These are phyloP conservation scores for Carex myosuroides DNA, from an alignment of 176 grass and related monocot genomes.

Conservation along the genomic window DNA sequence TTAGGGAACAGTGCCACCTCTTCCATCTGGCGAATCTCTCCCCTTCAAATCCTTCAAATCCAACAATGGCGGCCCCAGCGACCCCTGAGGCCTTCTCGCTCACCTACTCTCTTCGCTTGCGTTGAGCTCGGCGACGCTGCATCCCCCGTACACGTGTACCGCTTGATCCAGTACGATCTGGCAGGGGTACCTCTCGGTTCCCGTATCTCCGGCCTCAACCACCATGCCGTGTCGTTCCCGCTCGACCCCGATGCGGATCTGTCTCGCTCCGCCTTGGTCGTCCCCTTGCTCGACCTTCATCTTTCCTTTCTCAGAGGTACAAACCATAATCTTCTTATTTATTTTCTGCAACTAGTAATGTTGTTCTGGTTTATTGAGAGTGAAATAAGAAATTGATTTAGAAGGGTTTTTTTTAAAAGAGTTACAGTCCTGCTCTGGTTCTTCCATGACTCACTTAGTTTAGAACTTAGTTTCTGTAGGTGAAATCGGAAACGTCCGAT, in stretches of 20 bases:
- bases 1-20: background rate
- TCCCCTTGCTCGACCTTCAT: constrained; percentile 65
- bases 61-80: constrained; percentile 9
- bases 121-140: constrained; percentile 81
- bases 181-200: constrained; percentile 55
- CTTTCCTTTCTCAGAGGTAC: constrained; percentile 79
- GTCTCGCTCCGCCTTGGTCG: constrained; percentile 71
- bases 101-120: constrained; percentile 66
- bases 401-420: constrained; percentile 10
- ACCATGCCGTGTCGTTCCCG: constrained; percentile 56
- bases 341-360: too few relatives aligned
- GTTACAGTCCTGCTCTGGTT: background rate
- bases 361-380: background rate
- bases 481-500: too few relatives aligned
- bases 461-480: background rate
- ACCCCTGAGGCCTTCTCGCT: constrained; percentile 1
- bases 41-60: background rate
- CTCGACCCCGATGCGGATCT: constrained; percentile 61
- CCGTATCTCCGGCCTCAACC: constrained; percentile 51
- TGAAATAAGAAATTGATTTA: background rate
- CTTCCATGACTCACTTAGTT: background rate
- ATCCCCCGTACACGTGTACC: constrained; percentile 78
- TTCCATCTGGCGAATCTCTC: background rate
- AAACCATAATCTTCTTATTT: too few relatives aligned
- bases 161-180: constrained; percentile 96